phyloP scores from a whole-genome alignment of 2,329 filamentous ascomycete genomes.

The Aspergillus candidus region DNA sequence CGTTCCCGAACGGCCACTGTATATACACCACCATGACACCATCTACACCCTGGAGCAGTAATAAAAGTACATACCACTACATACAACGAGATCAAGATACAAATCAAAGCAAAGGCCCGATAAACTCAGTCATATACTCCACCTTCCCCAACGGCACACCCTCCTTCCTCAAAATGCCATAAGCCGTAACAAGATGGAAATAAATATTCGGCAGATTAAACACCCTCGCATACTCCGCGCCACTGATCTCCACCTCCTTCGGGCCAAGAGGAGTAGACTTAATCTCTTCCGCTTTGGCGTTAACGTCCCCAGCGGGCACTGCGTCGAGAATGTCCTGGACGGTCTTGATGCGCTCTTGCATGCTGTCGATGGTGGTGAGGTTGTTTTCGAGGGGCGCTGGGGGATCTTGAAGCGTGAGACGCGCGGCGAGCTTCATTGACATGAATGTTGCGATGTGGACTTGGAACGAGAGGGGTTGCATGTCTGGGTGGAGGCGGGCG shows the following conservation, averaged over 20 bases:
- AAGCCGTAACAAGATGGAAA: conserved; percentile 19
- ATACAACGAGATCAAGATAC: no score
- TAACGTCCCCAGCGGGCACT: conserved; percentile 24
- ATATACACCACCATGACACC: no score
- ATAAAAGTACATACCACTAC: no score
- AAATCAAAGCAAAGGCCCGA: no score
- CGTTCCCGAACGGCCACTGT: no score
- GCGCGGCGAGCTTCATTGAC: conserved; percentile 19
- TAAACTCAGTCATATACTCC: conserved; percentile 4
- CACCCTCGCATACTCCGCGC: conserved; percentile 12
- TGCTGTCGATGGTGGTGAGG: conserved; percentile 17
- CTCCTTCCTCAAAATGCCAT: conserved; percentile 17
- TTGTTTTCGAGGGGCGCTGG: conserved; percentile 10
- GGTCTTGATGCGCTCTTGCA: conserved; percentile 19
- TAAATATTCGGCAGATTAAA: conserved; percentile 19
- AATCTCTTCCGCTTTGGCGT: conserved; percentile 12
- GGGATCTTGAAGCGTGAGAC: conserved; percentile 20
- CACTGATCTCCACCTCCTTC: conserved; percentile 4
- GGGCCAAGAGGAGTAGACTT: conserved; percentile 11
- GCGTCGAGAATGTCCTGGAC: conserved; percentile 15
- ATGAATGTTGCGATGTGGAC: conserved; percentile 22
- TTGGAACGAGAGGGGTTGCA: conserved; percentile 20
- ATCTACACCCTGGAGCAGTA: no score
- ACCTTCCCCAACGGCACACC: conserved; percentile 15
- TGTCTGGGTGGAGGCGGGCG: conserved; percentile 17